Conservation (phyloP, 108 stramenopile genomes). For the Skeletonema costatum region DNA sequence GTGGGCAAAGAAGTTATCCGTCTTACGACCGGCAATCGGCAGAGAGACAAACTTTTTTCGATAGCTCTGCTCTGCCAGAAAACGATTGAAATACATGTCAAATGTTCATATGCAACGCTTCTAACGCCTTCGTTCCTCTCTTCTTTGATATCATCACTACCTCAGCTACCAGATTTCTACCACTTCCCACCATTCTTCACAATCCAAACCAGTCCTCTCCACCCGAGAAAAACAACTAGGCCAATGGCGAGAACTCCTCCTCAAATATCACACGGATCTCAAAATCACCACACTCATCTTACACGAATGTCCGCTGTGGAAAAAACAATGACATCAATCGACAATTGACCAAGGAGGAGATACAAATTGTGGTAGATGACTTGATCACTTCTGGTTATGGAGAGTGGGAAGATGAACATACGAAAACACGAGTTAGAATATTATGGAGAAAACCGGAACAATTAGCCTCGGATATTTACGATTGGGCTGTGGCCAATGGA, state of each 20-base stretch:
- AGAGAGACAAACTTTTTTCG: neutral
- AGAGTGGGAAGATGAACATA: slow-evolving; percentile 79
- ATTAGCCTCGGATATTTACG: slow-evolving; percentile 83
- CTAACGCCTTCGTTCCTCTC: no score
- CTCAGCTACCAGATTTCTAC: slow-evolving; percentile 86
- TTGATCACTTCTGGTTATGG: slow-evolving; percentile 75
- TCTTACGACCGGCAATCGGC: neutral
- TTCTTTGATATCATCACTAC: no score
- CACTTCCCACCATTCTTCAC: slow-evolving; percentile 91
- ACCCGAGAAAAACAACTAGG: slow-evolving; percentile 85
- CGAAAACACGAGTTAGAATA: slow-evolving; percentile 71
- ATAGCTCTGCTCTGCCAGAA: no score
- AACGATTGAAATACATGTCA: no score
- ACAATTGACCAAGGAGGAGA: slow-evolving; percentile 54
- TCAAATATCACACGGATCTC: slow-evolving; percentile 74
- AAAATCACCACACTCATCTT: slow-evolving; percentile 82
- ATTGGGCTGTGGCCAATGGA: slow-evolving; percentile 79
- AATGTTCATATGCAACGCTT: no score
- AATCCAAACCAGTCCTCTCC: slow-evolving; percentile 81
- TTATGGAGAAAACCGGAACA: slow-evolving; percentile 89
- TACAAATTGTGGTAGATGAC: slow-evolving; percentile 63
- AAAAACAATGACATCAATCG: slow-evolving; percentile 68
- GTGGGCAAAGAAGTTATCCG: neutral
- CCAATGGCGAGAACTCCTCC: slow-evolving; percentile 83
- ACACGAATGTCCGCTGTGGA: slow-evolving; percentile 90